Conservation (phyloP, 225 moss, liverwort and hornwort species). For the Pleurozium schreberi region DNA sequence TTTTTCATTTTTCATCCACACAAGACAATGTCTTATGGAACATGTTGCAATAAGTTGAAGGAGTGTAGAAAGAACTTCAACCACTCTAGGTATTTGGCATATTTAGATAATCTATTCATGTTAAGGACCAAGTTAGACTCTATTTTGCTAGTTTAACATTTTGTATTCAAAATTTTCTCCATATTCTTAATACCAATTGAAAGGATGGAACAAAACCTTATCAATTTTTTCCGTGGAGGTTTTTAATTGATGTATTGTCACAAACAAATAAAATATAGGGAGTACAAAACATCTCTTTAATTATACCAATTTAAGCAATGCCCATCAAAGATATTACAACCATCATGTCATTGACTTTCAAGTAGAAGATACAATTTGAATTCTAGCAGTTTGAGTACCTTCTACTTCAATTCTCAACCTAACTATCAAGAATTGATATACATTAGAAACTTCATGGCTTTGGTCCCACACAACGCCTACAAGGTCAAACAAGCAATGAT, state of each 20-base stretch:
- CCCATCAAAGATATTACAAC: no score
- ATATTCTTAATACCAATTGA: background rate
- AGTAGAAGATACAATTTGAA: background rate
- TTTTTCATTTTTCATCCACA: background rate
- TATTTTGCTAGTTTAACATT: accelerated
- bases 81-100: background rate
- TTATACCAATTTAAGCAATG: background rate
- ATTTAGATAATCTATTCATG: background rate
- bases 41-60: background rate
- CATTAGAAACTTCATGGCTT: background rate
- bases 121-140: accelerated
- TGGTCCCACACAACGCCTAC: accelerated
- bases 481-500: background rate
- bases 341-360: background rate
- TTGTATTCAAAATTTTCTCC: background rate
- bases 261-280: background rate
- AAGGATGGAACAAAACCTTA: background rate
- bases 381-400: background rate
- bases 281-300: background rate
- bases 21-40: background rate
- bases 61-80: background rate
- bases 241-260: background rate
- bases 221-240: background rate
- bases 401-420: background rate
- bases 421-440: background rate